These are phyloP conservation scores for Chytriomyces sp. DNA, from an alignment of 192 early-diverging fungal genomes.

Conservation along the genomic window DNA sequence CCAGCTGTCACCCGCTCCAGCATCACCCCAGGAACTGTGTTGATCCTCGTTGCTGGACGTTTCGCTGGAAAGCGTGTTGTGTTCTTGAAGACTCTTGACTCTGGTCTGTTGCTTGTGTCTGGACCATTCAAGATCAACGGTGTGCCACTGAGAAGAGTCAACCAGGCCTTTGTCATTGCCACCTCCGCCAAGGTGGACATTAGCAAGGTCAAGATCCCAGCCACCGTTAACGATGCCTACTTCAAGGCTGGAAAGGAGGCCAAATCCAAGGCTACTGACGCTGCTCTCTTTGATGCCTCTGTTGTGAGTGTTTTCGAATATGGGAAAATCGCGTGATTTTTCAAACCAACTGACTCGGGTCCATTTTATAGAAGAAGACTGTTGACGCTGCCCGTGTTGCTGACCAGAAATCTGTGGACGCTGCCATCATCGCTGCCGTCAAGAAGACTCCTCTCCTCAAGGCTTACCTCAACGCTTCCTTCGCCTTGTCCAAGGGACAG, in stretches of 20 bases:
- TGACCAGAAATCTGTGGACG: conserved; percentile 92
- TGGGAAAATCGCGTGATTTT: conserved; percentile 7
- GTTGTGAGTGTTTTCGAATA: conserved; percentile 45
- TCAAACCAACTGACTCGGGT: conserved; percentile 9
- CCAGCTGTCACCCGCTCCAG: conserved; percentile 78
- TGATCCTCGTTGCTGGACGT: conserved; percentile 94
- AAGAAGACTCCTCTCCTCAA: conserved; percentile 86
- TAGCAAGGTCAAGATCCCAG: conserved; percentile 73
- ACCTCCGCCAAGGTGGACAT: conserved; percentile 99
- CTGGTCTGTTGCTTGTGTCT: conserved; percentile 94
- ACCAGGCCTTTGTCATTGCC: conserved; percentile 99
- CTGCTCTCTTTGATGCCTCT: conserved; percentile 83
- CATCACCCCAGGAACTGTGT: conserved; percentile 97
- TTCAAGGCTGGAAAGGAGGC: conserved; percentile 82
- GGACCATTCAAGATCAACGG: conserved; percentile 99
- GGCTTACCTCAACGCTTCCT: conserved; percentile 86
- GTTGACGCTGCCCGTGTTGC: conserved; percentile 78
- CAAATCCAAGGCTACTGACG: conserved; percentile 81
- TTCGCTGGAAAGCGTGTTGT: conserved; percentile 99
- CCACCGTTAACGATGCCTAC: conserved; percentile 91
- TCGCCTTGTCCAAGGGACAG: conserved; percentile 95
- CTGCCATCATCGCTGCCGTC: conserved; percentile 76
- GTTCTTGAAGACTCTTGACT: conserved; percentile 93
- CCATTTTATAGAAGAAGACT: conserved; percentile 64
- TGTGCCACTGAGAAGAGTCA: conserved; percentile 95